Evolutionary conservation across 1,284 basidiomycete species (phyloP), one percentile per base, ranked within the genome.

Genomic region (Paramarasmius palmivorus): DNA sequence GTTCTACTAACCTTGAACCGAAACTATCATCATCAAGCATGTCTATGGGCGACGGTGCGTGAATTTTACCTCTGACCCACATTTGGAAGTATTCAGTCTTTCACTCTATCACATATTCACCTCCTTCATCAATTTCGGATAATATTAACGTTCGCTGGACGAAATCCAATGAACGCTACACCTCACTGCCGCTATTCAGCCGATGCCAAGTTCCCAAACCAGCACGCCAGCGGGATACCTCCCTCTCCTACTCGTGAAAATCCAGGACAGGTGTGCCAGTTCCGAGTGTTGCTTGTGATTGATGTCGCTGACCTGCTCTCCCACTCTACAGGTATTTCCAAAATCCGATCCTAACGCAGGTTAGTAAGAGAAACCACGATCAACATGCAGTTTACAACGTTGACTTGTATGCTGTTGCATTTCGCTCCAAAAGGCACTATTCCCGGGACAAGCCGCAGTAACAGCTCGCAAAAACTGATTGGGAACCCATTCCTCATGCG

Each of bases 401-500:
- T 6, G 29, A 38, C 42, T 47, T 14, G 20, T n/a, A 38, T 49
- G 10, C 14, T 36, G 41, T 38, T 17, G 32, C 12, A 36, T 17
- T 26, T 20, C 12, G 50, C 15, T 29, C 25, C 32, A 22, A 38
- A 22, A 53, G 57, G 58, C 50, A 36, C 56, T 52, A 51, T 55
- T 51, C 19, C 56, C 56, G 42, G 57, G 49, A 47, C 44, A 23
- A 37, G 46, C 20, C 57, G 49, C 55, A 57, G 40, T 54, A 52
- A 52, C 39, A 58, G 49, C 53, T 58, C 57, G 12, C 60, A 68
- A 15, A 59, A 61, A 39, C 69, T 61, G 52, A 60, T 73, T 10
- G 72, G 72, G 17, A 75, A 77, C 48, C 73, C 73, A 1, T 75
- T 68, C 54, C 63, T 76, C 15, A 71, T 76, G 66, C 63, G 64